Percentiles rank a stretch among this genome's conserved stretches.
These are phyloP conservation scores for Fusarium sterilihyphosum DNA, from an alignment of 2,329 filamentous ascomycete species.

Conservation along the genomic window DNA sequence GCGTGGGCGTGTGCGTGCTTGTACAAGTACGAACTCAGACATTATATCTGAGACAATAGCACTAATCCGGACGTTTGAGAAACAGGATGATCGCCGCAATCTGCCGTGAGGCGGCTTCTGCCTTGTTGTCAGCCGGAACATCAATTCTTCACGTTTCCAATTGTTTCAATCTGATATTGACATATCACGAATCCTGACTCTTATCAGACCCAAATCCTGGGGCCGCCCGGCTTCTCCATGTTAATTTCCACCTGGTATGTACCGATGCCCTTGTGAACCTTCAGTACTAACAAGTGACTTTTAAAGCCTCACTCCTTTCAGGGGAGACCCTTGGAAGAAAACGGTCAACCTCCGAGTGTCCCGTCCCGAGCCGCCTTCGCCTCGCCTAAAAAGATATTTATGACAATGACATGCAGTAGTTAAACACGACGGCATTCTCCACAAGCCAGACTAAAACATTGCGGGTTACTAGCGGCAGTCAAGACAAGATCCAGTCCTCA, in stretches of 20 bases:
- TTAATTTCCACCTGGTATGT: background rate
- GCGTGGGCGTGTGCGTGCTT: slow-evolving; percentile 15
- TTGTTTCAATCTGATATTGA: slow-evolving; percentile 1
- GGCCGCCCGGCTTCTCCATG: background rate
- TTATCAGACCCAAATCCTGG: background rate
- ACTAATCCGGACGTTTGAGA: slow-evolving; percentile 10
- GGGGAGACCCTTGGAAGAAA: background rate
- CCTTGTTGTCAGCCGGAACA: background rate
- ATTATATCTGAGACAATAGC: slow-evolving; percentile 37
- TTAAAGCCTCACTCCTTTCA: background rate
- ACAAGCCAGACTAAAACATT: background rate
- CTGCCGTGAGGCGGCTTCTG: background rate
- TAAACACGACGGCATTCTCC: background rate
- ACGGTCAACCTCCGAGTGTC: background rate
- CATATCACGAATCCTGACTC: background rate
- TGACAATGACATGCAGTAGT: background rate
- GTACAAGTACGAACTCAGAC: slow-evolving; percentile 22
- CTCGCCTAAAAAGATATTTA: background rate
- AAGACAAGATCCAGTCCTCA: background rate
- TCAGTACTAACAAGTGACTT: background rate
- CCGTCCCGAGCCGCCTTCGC: background rate
- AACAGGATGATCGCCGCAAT: slow-evolving; percentile 17
- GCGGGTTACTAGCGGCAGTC: background rate
- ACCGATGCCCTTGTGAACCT: background rate
- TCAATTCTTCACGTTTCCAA: slow-evolving; percentile 1